Conservation (phyloP, 1,284 basidiomycete genomes). For the Cutaneotrichosporon cutaneum region DNA sequence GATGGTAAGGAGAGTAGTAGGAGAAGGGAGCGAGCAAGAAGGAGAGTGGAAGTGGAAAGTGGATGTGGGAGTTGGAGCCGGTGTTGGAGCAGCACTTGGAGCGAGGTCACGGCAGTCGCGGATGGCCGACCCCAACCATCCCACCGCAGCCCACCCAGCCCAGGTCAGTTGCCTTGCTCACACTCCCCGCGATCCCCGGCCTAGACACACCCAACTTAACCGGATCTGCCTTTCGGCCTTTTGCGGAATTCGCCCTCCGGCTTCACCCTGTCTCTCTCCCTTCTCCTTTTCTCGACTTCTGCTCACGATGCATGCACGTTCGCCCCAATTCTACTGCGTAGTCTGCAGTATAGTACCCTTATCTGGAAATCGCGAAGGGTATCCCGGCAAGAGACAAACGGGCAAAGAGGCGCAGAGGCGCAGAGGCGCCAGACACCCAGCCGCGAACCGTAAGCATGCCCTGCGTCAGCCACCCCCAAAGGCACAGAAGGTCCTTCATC, state of each 20-base stretch:
- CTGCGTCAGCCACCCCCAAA: not conserved
- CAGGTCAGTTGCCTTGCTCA: no score
- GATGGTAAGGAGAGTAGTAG: not conserved
- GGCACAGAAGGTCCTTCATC: not conserved
- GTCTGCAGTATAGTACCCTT: not conserved
- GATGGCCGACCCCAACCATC: no score
- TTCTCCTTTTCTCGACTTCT: not conserved
- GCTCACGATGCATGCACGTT: not conserved
- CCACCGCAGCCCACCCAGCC: no score
- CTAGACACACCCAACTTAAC: not conserved
- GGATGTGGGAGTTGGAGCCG: not conserved
- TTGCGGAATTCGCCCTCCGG: slow-evolving; percentile 6
- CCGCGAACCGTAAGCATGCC: not conserved
- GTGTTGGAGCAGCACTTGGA: not conserved
- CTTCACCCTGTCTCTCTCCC: not conserved
- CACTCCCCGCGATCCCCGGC: no score
- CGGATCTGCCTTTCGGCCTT: slow-evolving; percentile 1
- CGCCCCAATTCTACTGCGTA: not conserved
- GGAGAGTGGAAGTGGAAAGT: not conserved
- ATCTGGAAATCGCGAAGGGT: not conserved
- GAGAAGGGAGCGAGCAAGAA: not conserved
- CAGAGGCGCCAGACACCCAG: no score
- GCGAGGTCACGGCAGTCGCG: not conserved
- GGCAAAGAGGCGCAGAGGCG: not conserved
- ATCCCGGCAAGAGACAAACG: not conserved